These are phyloP conservation scores for Cyathus striatus DNA, from an alignment of 768 basidiomycete species.

Conservation along the genomic window DNA sequence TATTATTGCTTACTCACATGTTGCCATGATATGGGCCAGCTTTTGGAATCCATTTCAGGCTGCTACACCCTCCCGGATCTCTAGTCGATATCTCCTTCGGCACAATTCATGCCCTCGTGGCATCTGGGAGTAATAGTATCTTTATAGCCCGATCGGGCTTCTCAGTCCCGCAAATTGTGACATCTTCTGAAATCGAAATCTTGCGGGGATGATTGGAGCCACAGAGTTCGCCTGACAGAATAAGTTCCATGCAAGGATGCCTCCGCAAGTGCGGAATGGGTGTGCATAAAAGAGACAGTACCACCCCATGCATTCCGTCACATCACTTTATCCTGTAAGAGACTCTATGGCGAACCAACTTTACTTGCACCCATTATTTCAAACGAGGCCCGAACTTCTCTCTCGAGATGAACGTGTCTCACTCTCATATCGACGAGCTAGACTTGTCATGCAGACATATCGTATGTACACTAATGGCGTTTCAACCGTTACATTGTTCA, in stretches of 20 bases:
- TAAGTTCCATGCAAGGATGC: neutral
- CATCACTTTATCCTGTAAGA: too few species aligned
- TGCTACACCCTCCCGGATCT: neutral
- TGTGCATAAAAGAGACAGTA: too few species aligned
- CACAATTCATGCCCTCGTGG: conserved; percentile 3
- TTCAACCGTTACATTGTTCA: too few species aligned
- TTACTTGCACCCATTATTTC: conserved; percentile 42
- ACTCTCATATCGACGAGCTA: conserved; percentile 46
- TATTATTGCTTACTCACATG: conserved; percentile 3
- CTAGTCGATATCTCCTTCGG: conserved; percentile 9
- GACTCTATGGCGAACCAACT: conserved; percentile 31
- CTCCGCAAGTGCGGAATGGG: neutral
- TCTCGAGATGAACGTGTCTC: conserved; percentile 39
- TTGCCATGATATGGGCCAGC: conserved; percentile 1
- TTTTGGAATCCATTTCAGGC: conserved; percentile 6
- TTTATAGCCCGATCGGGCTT: conserved; percentile 7
- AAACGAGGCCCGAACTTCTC: conserved; percentile 35
- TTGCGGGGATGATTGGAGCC: conserved; percentile 8
- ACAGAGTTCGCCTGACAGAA: conserved; percentile 1
- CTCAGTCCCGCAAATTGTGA: conserved; percentile 12
- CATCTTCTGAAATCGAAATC: conserved; percentile 10
- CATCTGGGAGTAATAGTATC: conserved; percentile 5
- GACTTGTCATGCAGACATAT: conserved; percentile 43
- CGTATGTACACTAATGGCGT: too few species aligned
- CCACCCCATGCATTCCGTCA: too few species aligned